Percentiles rank a stretch among this genome's conserved stretches.
Evolutionary conservation across 371 early-diverging fungal genomes (phyloP).

Genomic region (Saksenaea oblongispora): DNA sequence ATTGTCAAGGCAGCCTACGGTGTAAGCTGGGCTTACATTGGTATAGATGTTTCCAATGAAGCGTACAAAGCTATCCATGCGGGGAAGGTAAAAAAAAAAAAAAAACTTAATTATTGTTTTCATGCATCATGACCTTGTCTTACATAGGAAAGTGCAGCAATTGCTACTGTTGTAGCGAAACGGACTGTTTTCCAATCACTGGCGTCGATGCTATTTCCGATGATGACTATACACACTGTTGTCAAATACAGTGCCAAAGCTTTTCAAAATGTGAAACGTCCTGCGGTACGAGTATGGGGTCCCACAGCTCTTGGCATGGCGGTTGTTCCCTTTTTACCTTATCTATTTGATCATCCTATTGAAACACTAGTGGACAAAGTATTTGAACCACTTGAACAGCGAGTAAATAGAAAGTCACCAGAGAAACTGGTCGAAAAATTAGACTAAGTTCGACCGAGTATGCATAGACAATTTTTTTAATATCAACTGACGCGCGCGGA

Average conservation of each 20-base stretch:
- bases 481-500: not conserved
- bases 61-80: slow-evolving; percentile 65
- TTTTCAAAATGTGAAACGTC: slow-evolving; percentile 57
- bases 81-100: slow-evolving; percentile 37
- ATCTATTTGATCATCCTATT: slow-evolving; percentile 74
- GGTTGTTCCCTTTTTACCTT: slow-evolving; percentile 71
- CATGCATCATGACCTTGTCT: not conserved
- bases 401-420: not conserved
- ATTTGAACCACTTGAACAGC: slow-evolving; percentile 56
- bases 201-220: slow-evolving; percentile 74
- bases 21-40: slow-evolving; percentile 65
- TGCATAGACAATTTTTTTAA: not conserved
- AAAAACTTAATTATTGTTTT: not conserved
- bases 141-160: slow-evolving; percentile 37
- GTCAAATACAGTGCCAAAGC: slow-evolving; percentile 67
- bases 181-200: slow-evolving; percentile 72
- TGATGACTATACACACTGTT: slow-evolving; percentile 72
- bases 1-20: slow-evolving; percentile 69
- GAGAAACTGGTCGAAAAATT: not conserved
- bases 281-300: slow-evolving; percentile 60
- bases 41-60: slow-evolving; percentile 69
- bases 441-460: not conserved
- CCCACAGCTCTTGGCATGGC: slow-evolving; percentile 71
- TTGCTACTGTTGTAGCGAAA: slow-evolving; percentile 62
- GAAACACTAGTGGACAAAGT: slow-evolving; percentile 67